Percentiles rank a stretch among this genome's conserved stretches.
phyloP scores from a whole-genome alignment of 2,329 filamentous ascomycete species.

The Fusarium xylarioides region DNA sequence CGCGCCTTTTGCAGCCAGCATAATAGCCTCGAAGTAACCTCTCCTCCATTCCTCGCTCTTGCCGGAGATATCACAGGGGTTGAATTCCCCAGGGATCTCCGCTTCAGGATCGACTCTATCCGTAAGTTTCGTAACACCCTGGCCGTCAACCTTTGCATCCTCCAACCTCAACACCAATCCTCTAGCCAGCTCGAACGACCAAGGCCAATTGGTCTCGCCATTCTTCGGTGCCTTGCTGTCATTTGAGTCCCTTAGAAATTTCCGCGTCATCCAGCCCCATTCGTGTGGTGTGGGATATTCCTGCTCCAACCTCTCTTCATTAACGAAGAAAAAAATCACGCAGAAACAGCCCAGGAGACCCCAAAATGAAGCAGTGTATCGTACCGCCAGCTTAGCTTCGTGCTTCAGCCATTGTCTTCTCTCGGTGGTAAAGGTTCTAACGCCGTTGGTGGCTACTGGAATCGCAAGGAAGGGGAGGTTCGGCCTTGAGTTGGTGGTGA shows the following conservation, averaged over 20 bases:
- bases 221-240: constrained; percentile 65
- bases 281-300: constrained; percentile 83
- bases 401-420: constrained; percentile 74
- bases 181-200: constrained; percentile 68
- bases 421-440: constrained; percentile 82
- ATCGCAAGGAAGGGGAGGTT: constrained; percentile 60
- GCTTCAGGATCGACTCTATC: constrained; percentile 69
- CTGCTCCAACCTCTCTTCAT: constrained; percentile 79
- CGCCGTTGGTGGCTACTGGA: constrained; percentile 58
- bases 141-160: constrained; percentile 73
- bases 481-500: constrained; percentile 47
- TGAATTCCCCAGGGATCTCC: constrained; percentile 73
- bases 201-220: constrained; percentile 71
- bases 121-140: constrained; percentile 65
- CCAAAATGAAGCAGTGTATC: constrained; percentile 74
- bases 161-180: constrained; percentile 74
- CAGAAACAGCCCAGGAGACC: constrained; percentile 67
- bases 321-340: constrained; percentile 70
- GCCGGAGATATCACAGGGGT: constrained; percentile 73
- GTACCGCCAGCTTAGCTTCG: constrained; percentile 74
- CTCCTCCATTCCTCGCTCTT: constrained; percentile 87
- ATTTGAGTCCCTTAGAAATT: constrained; percentile 72
- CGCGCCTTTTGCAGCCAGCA: constrained; percentile 78
- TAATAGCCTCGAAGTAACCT: constrained; percentile 84
- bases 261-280: constrained; percentile 77